Evolutionary conservation across 306 rosid species (phyloP).

Genomic region (Prunus mongolica): DNA sequence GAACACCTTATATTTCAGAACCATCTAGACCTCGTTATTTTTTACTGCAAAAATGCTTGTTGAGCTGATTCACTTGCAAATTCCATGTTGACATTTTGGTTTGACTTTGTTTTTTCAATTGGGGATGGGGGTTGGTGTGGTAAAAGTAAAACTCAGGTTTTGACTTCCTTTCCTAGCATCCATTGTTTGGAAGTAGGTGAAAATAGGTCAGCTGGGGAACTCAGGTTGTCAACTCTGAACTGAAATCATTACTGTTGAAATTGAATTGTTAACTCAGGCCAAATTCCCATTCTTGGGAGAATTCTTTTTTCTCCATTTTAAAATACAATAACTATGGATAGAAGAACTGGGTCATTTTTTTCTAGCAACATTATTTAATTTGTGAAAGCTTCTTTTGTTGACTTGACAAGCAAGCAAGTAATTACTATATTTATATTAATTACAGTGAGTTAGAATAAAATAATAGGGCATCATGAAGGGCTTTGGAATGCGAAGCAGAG

Average conservation of each 20-base stretch:
- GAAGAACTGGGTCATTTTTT: not conserved
- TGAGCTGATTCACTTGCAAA: slow-evolving; percentile 4
- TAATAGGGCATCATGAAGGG: slow-evolving; percentile 13
- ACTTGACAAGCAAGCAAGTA: slow-evolving; percentile 26
- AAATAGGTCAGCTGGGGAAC: not conserved
- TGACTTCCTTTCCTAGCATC: not conserved
- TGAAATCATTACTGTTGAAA: not conserved
- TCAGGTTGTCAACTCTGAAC: not conserved
- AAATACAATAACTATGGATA: slow-evolving; percentile 12
- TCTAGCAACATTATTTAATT: slow-evolving; percentile 10
- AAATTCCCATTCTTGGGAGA: too few species aligned
- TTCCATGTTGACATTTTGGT: not conserved
- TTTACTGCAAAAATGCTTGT: not conserved
- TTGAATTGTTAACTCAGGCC: too few species aligned
- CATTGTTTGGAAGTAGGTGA: not conserved
- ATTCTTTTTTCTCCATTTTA: not conserved
- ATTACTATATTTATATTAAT: not conserved
- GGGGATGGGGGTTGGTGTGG: not conserved
- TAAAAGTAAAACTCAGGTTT: not conserved
- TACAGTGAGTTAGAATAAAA: slow-evolving; percentile 9
- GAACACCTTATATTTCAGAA: not conserved
- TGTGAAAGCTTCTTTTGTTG: slow-evolving; percentile 41
- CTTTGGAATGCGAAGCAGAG: slow-evolving; percentile 12
- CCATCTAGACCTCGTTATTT: not conserved
- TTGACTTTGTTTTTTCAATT: not conserved